Percentiles rank a stretch among this genome's conserved stretches.
These are phyloP conservation scores for Colletotrichum paranaense DNA, from an alignment of 2,329 filamentous ascomycete genomes.

Conservation along the genomic window DNA sequence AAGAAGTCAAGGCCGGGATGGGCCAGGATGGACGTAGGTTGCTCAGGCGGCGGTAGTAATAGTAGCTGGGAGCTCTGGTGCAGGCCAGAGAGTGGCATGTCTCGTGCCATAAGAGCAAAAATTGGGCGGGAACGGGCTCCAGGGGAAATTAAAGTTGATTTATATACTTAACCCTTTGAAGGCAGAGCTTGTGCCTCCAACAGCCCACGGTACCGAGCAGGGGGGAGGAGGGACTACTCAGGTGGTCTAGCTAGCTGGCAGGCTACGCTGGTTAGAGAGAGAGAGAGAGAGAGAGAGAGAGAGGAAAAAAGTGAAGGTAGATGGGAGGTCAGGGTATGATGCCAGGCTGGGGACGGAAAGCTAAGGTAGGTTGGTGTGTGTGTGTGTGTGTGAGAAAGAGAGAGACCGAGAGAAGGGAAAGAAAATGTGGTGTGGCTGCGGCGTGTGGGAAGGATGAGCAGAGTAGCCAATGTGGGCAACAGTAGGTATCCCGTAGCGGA, in stretches of 20 bases:
- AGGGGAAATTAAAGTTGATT: conserved; percentile 51
- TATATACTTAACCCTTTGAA: conserved; percentile 48
- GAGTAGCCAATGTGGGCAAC: conserved; percentile 1
- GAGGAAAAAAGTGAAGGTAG: background rate
- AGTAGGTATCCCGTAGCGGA: background rate
- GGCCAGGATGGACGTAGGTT: conserved; percentile 21
- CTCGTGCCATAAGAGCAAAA: conserved; percentile 54
- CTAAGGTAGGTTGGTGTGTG: conserved; percentile 5
- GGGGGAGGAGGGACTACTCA: conserved; percentile 15
- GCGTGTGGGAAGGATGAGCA: conserved; percentile 3
- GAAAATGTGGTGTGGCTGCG: conserved; percentile 20
- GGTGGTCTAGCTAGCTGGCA: conserved; percentile 16
- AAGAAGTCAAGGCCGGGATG: conserved; percentile 13
- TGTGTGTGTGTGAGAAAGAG: background rate
- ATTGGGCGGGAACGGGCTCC: conserved; percentile 42
- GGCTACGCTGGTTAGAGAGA: background rate
- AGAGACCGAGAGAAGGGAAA: background rate
- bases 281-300: background rate
- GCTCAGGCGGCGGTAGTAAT: conserved; percentile 34
- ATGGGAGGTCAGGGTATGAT: conserved; percentile 22
- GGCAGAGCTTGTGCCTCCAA: conserved; percentile 38
- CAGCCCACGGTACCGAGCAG: conserved; percentile 19
- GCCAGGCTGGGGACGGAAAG: conserved; percentile 9
- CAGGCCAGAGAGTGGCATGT: conserved; percentile 52
- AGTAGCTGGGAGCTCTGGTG: conserved; percentile 45